Evolutionary conservation across 1,139 yeast species (phyloP), one percentile per base, ranked within the genome.

Genomic region (Cylindricascospora bacillispora): DNA sequence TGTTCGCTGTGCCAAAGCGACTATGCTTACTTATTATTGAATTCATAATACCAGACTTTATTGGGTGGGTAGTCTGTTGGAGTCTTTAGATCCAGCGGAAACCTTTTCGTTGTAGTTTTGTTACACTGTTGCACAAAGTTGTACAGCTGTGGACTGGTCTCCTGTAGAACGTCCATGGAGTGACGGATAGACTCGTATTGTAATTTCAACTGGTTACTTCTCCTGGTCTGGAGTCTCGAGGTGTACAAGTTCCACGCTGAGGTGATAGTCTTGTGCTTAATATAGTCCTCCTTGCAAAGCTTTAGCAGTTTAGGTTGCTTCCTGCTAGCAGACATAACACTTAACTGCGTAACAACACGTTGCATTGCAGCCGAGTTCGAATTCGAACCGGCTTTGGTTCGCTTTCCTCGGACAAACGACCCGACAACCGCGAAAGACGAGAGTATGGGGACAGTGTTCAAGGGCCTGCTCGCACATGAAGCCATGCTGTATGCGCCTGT

Each of bases 1-100:
- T n/a, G n/a, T n/a, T n/a, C n/a, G n/a, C n/a, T n/a, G n/a, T n/a
- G n/a, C n/a, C n/a, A n/a, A n/a, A n/a, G n/a, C n/a, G n/a, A n/a
- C n/a, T n/a, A n/a, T n/a, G n/a, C n/a, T n/a, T n/a, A n/a, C n/a
- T n/a, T n/a, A n/a, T n/a, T n/a, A n/a, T 38, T 40, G 35, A 40
- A 81, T 42, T 76, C 73, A 48, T 72, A 70, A 35, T 75, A 72
- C 95, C 97, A 86, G 17, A 82, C 66, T 38, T 70, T 67, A 47
- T 71, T 73, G 24, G 97, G 79, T n/a, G 98, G 98, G 39, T 64
- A 82, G 34, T 85, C 93, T 1, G 94, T 80, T 20, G 98, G 97
- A 4, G 81, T 72, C 50, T 93, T 70, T 60, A 83, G 56, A 47
- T 86, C 95, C 47, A 77, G 54, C 6, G 92, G 89, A 51, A 75